Base-by-base conservation (phyloP, 441 rosid species). In the Populus hybrid region DNA sequence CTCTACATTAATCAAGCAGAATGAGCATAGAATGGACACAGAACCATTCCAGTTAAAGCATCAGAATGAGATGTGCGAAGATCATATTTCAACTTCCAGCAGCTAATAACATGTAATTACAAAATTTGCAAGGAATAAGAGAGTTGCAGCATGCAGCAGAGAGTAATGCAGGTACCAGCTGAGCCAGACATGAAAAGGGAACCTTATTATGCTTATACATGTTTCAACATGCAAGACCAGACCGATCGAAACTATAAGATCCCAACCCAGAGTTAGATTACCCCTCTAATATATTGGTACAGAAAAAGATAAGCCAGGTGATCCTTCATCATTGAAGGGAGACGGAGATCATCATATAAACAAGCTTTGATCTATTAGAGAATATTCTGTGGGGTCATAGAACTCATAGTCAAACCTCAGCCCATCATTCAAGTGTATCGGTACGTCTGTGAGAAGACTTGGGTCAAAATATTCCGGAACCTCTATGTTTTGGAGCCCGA, bases 381-480 rank as follows among this genome's bases (percentile, higher is more conserved):
- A 64, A 83, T 81, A 89, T 73, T 95, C 98, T 9, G 92, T 81
- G 73, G 91, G 89, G 64, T 95, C 99, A 24, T 77, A 68, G 70
- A 77, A 80, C 72, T 90, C 97, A 14, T 79, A 88, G 75, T 90
- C 97, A 74, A 85, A 88, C 94, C 91, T 87, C 70, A 77, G 77
- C 23, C 83, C 74, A 69, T 87, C 91, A 73, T 78, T 90, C 67
- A 88, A 74, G 82, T 82, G 79, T 16, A 85, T 72, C 56, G 95
- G 91, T 74, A 82, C 83, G 80, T 84, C 97, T 38, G 86, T 71
- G 35, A 88, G 21, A 64, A 84, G 73, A 70, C 79, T 79, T 3
- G 84, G 86, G 68, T 88, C 86, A 69, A 68, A 74, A 79, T 76
- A 88, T 68, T 87, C 93, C 3, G 81, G 76, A 81, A 86, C 84